A percentile compares a stretch with the other conserved stretches of the same genome.
These are phyloP conservation scores for Fraxinus ornus DNA, from an alignment of 305 asterid genomes.

Conservation along the genomic window DNA sequence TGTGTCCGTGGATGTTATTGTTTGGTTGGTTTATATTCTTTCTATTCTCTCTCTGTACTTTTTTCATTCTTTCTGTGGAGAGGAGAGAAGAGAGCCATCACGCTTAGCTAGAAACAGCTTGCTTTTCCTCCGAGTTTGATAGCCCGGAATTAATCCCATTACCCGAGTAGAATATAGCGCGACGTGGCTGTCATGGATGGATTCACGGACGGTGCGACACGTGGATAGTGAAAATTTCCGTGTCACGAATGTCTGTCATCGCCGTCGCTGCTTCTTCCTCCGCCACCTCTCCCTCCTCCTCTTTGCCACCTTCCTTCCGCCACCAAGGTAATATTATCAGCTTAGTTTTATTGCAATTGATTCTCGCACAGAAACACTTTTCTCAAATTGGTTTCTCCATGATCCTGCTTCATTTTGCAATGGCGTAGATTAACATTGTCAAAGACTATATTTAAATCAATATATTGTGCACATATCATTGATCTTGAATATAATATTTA, in stretches of 20 bases:
- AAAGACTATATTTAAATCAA: neutral
- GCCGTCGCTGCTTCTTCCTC: constrained; percentile 39
- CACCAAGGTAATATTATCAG: constrained; percentile 32
- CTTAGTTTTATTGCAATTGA: neutral
- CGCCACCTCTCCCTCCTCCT: constrained; percentile 31
- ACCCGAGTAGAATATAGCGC: neutral
- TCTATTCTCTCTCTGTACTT: constrained; percentile 22
- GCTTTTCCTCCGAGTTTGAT: neutral
- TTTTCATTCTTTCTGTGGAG: constrained; percentile 47
- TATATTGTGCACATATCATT: neutral
- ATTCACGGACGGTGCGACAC: constrained; percentile 20
- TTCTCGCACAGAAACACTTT: neutral
- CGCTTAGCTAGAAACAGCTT: neutral
- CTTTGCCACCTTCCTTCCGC: constrained; percentile 23
- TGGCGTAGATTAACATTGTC: constrained; percentile 11
- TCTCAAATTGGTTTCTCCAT: neutral
- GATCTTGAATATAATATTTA: neutral
- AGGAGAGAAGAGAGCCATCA: constrained; percentile 26
- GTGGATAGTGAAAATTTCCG: constrained; percentile 34
- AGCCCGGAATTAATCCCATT: neutral
- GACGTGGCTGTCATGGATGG: neutral
- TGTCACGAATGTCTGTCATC: constrained; percentile 50
- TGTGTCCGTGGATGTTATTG: constrained; percentile 17
- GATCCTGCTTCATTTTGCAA: constrained; percentile 1
- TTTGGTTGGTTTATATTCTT: constrained; percentile 38